These are phyloP conservation scores for Eremomyces bilateralis DNA, from an alignment of 495 filamentous ascomycete genomes.

Conservation along the genomic window DNA sequence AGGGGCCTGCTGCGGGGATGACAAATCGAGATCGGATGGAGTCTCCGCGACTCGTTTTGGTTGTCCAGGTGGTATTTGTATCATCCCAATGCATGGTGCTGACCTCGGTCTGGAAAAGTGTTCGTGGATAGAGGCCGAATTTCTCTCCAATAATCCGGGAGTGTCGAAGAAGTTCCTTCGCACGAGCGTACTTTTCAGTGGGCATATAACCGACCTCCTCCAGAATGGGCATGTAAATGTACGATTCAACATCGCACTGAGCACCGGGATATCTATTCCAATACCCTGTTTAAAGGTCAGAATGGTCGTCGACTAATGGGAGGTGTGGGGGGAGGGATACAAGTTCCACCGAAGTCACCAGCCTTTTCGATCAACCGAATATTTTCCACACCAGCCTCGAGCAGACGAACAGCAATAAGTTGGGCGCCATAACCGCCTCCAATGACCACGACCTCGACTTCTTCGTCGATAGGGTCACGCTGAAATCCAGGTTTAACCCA, in stretches of 20 bases:
- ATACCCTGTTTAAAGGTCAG: conserved; percentile 9
- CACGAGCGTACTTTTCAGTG: conserved; percentile 11
- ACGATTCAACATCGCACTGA: conserved; percentile 14
- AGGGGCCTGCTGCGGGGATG: conserved; percentile 4
- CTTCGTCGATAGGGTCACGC: conserved; percentile 6
- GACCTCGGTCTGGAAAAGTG: conserved; percentile 8
- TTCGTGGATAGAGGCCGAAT: conserved; percentile 4
- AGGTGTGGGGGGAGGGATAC: not conserved
- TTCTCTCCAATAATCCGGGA: conserved; percentile 4
- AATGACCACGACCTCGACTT: conserved; percentile 7
- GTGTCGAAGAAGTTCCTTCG: conserved; percentile 6
- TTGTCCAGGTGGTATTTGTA: conserved; percentile 2
- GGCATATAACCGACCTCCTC: conserved; percentile 15
- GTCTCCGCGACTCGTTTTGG: conserved; percentile 5
- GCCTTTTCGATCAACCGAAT: conserved; percentile 11
- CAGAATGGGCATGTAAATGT: conserved; percentile 14
- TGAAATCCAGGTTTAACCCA: not conserved
- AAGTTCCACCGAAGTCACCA: conserved; percentile 13
- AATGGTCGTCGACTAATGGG: not conserved
- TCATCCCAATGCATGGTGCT: conserved; percentile 6
- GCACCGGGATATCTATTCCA: conserved; percentile 12
- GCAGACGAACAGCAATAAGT: conserved; percentile 4
- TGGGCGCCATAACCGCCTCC: conserved; percentile 8
- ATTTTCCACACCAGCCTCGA: conserved; percentile 5
- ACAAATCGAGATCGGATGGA: conserved; percentile 5